These are phyloP conservation scores for Akanthomyces uredinophilus DNA, from an alignment of 2,329 filamentous ascomycete species.

Conservation along the genomic window DNA sequence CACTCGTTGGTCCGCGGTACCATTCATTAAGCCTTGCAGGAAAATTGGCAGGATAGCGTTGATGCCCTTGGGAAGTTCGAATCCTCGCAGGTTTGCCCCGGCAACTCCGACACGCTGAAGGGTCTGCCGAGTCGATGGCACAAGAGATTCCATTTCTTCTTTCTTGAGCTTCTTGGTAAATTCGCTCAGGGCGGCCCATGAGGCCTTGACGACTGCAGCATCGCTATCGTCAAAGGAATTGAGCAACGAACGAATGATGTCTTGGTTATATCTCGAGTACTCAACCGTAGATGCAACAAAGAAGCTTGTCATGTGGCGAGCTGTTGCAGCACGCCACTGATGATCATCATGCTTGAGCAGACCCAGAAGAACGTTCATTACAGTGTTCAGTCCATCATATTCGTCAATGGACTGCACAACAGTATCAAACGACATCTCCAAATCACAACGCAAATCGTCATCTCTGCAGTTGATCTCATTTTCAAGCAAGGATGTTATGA, in stretches of 20 bases:
- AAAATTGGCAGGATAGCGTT: slow-evolving; percentile 95
- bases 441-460: slow-evolving; percentile 64
- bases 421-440: slow-evolving; percentile 78
- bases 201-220: slow-evolving; percentile 75
- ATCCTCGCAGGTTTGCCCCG: slow-evolving; percentile 79
- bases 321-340: slow-evolving; percentile 70
- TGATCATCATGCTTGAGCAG: slow-evolving; percentile 93
- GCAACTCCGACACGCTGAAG: slow-evolving; percentile 84
- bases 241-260: slow-evolving; percentile 84
- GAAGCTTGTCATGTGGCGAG: slow-evolving; percentile 77
- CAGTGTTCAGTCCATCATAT: slow-evolving; percentile 88
- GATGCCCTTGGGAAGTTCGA: slow-evolving; percentile 92
- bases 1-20: slow-evolving; percentile 83
- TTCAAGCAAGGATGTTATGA: slow-evolving; percentile 92
- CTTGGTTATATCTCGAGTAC: slow-evolving; percentile 92
- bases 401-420: slow-evolving; percentile 92
- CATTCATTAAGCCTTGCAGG: slow-evolving; percentile 96
- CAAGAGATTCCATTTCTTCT: slow-evolving; percentile 95
- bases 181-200: slow-evolving; percentile 80
- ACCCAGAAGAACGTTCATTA: slow-evolving; percentile 87
- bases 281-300: slow-evolving; percentile 76
- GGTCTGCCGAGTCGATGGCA: slow-evolving; percentile 78
- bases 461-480: slow-evolving; percentile 77
- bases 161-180: slow-evolving; percentile 89
- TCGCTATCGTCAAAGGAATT: slow-evolving; percentile 91